Evolutionary conservation across 2,329 filamentous ascomycete species (phyloP).

Genomic region (Leptoxyphium fumago): DNA sequence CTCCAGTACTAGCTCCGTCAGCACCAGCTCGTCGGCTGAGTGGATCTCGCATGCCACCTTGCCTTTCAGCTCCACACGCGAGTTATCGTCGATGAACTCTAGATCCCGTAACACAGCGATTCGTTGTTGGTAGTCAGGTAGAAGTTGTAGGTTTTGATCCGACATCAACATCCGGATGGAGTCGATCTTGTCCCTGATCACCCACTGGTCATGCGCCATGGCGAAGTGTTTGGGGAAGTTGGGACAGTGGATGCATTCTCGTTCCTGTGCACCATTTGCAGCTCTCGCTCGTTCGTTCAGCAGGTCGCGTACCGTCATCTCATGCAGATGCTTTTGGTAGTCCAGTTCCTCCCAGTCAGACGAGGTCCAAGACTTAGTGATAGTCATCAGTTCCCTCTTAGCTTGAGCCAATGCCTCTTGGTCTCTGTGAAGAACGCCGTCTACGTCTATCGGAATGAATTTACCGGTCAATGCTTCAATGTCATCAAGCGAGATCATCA

Average conservation of each 20-base stretch:
- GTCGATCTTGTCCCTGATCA: slow-evolving; percentile 85
- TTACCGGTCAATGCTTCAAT: slow-evolving; percentile 74
- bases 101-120: slow-evolving; percentile 85
- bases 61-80: slow-evolving; percentile 86
- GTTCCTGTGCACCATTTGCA: slow-evolving; percentile 46
- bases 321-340: slow-evolving; percentile 60
- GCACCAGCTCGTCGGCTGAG: slow-evolving; percentile 86
- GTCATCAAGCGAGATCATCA: slow-evolving; percentile 58
- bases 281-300: slow-evolving; percentile 55
- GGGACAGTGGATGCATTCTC: slow-evolving; percentile 54
- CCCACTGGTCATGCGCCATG: slow-evolving; percentile 93
- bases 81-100: slow-evolving; percentile 75
- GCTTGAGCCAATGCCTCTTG: slow-evolving; percentile 42
- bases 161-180: slow-evolving; percentile 80
- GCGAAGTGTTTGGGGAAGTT: slow-evolving; percentile 84
- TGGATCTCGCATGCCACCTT: slow-evolving; percentile 98
- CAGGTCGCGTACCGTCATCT: slow-evolving; percentile 65
- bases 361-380: slow-evolving; percentile 61
- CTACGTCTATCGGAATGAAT: slow-evolving; percentile 26
- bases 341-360: slow-evolving; percentile 73
- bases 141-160: slow-evolving; percentile 85
- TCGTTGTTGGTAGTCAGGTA: slow-evolving; percentile 93
- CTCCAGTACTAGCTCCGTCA: slow-evolving; percentile 91
- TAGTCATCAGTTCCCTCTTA: slow-evolving; percentile 50
- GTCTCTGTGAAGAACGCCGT: slow-evolving; percentile 22